Base-by-base conservation (phyloP, 2,329 filamentous ascomycete species). In the Ceratocystis colombiana region DNA sequence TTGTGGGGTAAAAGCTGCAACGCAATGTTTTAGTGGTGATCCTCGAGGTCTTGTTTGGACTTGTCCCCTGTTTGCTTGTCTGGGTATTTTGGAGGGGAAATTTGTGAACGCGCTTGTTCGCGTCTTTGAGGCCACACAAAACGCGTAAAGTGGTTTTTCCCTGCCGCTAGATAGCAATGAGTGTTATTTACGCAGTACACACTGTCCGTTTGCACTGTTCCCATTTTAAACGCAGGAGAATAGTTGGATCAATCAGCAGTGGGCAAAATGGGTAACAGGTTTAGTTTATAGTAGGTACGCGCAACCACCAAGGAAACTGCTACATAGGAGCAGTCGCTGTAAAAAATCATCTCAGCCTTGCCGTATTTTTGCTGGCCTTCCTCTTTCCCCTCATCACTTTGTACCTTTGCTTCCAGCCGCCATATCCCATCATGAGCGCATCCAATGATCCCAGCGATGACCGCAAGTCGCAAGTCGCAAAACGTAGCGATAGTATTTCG, bases 401-500 rank as follows among this genome's bases (percentile, higher is more conserved):
- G 5, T 1, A 22, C 22, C 25, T n/a, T 62, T 50, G 15, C 25
- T 28, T 12, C n/a, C 25, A 28, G 48, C 65, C 67, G 20, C 61
- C 65, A 15, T 17, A 41, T 46, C 6, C 41, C 41, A 61, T 12
- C 10, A 65, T 65, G 64, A 48, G 22, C 37, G 64, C 64, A 59
- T 59, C 53, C 25, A 3, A 33, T 12, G 64, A 68, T 53, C 20
- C 22, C 25, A 57, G 55, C 45, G 45, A 57, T 22, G 64, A 66
- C 45, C 30, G 57, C 15, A 64, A 25, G 48, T 41, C 67, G 50
- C 65, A 57, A 25, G 65, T 65, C 17, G 68, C 70, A 5, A 71
- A 76, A 41, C 82, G 83, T 70, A 82, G 77, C 70, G 79, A 81
- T 68, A 86, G 84, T 76, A 80, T 84, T 70, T 86, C 84, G 45